Percentiles rank a stretch among this genome's conserved stretches.
These are phyloP conservation scores for Paraphoma chrysanthemicola DNA, from an alignment of 2,329 filamentous ascomycete genomes.

Conservation along the genomic window DNA sequence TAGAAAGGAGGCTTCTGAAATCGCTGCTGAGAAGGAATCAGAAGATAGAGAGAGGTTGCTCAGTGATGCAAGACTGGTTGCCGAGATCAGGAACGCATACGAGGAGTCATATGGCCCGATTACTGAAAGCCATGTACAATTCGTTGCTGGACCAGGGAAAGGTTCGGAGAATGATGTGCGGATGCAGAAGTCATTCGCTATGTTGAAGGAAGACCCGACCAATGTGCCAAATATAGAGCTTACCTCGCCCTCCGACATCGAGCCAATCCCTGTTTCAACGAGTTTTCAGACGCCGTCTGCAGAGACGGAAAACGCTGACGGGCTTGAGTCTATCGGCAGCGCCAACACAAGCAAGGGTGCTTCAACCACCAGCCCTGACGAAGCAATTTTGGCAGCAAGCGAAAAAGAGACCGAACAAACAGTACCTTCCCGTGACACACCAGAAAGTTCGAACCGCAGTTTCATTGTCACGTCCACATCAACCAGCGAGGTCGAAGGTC, in stretches of 20 bases:
- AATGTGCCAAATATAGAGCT: background rate
- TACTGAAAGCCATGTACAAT: constrained; percentile 29
- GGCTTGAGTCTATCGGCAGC: no score
- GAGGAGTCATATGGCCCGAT: constrained; percentile 38
- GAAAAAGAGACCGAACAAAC: background rate
- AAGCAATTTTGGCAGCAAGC: background rate
- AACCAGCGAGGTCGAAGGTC: no score
- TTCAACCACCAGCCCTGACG: background rate
- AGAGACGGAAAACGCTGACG: background rate
- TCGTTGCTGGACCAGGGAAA: no score
- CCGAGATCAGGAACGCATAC: constrained; percentile 32
- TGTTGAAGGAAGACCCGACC: constrained; percentile 24
- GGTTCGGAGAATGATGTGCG: no score
- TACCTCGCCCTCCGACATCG: background rate
- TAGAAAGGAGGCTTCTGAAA: constrained; percentile 14
- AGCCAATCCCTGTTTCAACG: background rate
- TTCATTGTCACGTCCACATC: background rate
- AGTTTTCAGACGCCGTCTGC: background rate
- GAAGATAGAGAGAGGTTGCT: constrained; percentile 15
- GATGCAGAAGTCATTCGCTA: constrained; percentile 3
- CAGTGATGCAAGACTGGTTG: constrained; percentile 28
- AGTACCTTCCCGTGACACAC: background rate
- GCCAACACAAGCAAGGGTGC: no score
- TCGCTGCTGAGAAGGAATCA: constrained; percentile 11
- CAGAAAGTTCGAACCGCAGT: background rate